Conservation (phyloP, 1,139 yeast genomes). For the Scheffersomyces illinoinensis region DNA sequence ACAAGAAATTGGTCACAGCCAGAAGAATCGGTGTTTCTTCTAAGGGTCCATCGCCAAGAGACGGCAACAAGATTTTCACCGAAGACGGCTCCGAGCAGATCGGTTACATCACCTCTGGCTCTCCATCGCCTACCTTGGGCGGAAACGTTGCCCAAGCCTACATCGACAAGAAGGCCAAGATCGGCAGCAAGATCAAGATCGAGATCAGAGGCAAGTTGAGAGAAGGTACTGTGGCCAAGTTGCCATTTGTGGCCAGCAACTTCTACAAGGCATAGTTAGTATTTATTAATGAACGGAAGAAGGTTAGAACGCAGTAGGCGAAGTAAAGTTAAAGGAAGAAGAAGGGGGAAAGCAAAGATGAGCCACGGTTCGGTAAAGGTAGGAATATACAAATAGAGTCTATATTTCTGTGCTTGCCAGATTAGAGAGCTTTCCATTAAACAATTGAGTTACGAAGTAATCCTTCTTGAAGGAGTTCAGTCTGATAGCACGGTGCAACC, state of each 20-base stretch:
- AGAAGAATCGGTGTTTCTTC: slow-evolving; percentile 76
- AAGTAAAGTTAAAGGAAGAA: no score
- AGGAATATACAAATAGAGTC: no score
- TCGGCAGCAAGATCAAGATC: slow-evolving; percentile 72
- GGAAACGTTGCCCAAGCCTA: slow-evolving; percentile 93
- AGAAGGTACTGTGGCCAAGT: slow-evolving; percentile 69
- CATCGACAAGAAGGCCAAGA: slow-evolving; percentile 72
- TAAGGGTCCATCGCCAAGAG: slow-evolving; percentile 92
- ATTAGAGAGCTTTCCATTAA: no score
- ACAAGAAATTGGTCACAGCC: slow-evolving; percentile 56
- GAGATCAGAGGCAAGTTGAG: slow-evolving; percentile 84
- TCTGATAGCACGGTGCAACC: not conserved
- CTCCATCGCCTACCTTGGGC: slow-evolving; percentile 84
- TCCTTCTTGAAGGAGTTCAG: not conserved
- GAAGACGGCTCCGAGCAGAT: slow-evolving; percentile 49
- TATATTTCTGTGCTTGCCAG: no score
- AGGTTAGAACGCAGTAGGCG: no score
- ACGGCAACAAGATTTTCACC: slow-evolving; percentile 66
- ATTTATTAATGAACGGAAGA: not conserved
- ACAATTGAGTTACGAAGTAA: not conserved
- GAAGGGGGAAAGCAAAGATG: not conserved
- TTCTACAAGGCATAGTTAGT: slow-evolving; percentile 46
- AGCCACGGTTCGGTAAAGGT: not conserved
- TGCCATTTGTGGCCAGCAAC: slow-evolving; percentile 80
- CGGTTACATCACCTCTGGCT: slow-evolving; percentile 86